Base-by-base conservation (phyloP, 768 basidiomycete species). In the Suillus americanus region DNA sequence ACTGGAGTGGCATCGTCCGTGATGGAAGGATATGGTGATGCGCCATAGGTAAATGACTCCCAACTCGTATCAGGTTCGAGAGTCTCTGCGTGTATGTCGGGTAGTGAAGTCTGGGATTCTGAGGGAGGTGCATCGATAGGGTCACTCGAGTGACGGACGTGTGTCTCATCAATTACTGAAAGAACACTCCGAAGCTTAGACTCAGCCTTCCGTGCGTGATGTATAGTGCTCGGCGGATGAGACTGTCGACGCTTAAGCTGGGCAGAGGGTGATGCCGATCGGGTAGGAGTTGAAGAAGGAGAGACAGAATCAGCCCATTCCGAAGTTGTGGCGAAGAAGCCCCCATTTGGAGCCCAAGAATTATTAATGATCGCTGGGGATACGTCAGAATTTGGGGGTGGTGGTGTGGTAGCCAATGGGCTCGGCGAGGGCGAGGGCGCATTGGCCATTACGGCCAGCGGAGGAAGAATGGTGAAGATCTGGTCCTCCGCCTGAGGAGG, bases 381-480 rank as follows among this genome's bases (percentile, higher is more conserved):
- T 76, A 77, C 73, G 80, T 83, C 30, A 83, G 78, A 65, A 81
- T 66, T 74, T 62, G 63, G 69, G 71, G 48, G 82, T 67, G 62
- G 82, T 67, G 62, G 82, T 64, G 64, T 84, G 63, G 78, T 79
- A 14, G 83, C 83, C 66, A 85, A 71, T n/a, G 90, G 85, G 67
- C 85, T 87, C 20, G 87, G 80, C 28, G 87, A 83, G 18, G 88
- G 78, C 7, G 90, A 86, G n/a, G 79, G 80, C 28, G 79, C 79
- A 46, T 86, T 85, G 80, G 89, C 89, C 64, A 93, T 88, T 57
- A 85, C 83, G 38, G 91, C 90, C 38, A 94, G 81, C 3, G 96
- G 95, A 6, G 94, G 89, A 2, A 98, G 84, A 65, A 97, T 96
- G 73, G 88, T 93, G 79, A 97, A 97, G 68, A 97, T 95, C 73